Conservation (phyloP, 1,284 basidiomycete genomes). For the Puccinia coronata region DNA sequence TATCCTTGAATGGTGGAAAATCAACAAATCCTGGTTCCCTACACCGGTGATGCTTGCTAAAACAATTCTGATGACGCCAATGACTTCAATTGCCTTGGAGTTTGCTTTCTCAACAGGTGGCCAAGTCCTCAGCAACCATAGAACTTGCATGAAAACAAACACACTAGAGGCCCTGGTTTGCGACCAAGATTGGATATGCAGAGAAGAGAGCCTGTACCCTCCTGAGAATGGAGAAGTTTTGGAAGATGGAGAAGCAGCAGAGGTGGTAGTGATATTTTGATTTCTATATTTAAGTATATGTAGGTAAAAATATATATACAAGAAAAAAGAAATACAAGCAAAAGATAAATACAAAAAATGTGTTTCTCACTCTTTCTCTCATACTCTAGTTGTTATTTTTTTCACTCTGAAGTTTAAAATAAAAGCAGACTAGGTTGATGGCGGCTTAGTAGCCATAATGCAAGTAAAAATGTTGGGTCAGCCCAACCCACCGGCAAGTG, state of each 20-base stretch:
- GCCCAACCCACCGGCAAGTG: not conserved
- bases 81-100: constrained; percentile 1
- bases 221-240: too few species aligned
- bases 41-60: not conserved
- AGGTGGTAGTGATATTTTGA: not conserved
- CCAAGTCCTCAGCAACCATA: not conserved
- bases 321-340: too few species aligned
- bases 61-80: not conserved
- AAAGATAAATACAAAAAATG: too few species aligned
- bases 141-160: not conserved
- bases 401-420: too few species aligned
- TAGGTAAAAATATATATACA: too few species aligned
- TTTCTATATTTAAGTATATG: too few species aligned
- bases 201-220: not conserved
- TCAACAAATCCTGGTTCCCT: not conserved
- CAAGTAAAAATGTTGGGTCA: too few species aligned
- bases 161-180: constrained; percentile 1
- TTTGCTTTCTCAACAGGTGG: constrained; percentile 3
- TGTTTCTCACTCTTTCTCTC: too few species aligned
- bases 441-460: too few species aligned
- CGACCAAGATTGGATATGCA: constrained; percentile 5
- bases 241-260: too few species aligned
- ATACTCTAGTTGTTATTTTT: too few species aligned
- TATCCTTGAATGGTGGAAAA: constrained; percentile 7
- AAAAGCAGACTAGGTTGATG: too few species aligned